A percentile compares a stretch with the other conserved stretches of the same genome.
phyloP scores from a whole-genome alignment of 345 rosid species.

The Diplotaxis tenuifolia region DNA sequence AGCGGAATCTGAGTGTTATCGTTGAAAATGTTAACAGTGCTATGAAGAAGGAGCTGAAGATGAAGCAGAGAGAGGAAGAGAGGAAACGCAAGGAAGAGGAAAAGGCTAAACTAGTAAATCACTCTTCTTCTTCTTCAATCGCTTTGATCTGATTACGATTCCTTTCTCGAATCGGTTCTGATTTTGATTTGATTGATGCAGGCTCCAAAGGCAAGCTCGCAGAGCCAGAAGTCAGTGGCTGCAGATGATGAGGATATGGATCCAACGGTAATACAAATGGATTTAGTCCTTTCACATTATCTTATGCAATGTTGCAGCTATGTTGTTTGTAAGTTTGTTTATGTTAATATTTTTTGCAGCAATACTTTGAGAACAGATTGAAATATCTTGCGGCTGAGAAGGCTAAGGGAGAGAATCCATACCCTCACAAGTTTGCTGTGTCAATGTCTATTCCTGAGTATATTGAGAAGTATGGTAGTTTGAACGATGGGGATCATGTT shows the following conservation, averaged over 20 bases:
- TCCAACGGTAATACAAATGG: no score
- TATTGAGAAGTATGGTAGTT: no score
- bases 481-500: no score
- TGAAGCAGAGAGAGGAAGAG: constrained; percentile 79
- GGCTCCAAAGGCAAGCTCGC: no score
- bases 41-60: constrained; percentile 70
- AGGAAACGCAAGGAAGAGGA: constrained; percentile 66
- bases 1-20: background rate
- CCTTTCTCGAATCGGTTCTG: no score
- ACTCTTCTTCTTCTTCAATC: background rate
- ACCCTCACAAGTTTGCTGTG: constrained; percentile 67
- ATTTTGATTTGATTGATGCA: background rate
- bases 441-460: constrained; percentile 60
- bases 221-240: no score
- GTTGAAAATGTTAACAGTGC: constrained; percentile 51
- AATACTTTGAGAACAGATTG: no score
- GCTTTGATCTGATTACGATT: background rate
- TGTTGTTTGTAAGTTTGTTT: background rate
- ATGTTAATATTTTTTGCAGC: constrained; percentile 47
- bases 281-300: no score
- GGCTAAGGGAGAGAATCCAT: no score
- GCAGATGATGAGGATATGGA: no score
- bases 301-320: constrained; percentile 7
- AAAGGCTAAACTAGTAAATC: constrained; percentile 43
- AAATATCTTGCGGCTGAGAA: no score